A percentile compares a stretch with the other conserved stretches of the same genome.
phyloP scores from a whole-genome alignment of 345 rosid species.

The Eucalyptus grandis region DNA sequence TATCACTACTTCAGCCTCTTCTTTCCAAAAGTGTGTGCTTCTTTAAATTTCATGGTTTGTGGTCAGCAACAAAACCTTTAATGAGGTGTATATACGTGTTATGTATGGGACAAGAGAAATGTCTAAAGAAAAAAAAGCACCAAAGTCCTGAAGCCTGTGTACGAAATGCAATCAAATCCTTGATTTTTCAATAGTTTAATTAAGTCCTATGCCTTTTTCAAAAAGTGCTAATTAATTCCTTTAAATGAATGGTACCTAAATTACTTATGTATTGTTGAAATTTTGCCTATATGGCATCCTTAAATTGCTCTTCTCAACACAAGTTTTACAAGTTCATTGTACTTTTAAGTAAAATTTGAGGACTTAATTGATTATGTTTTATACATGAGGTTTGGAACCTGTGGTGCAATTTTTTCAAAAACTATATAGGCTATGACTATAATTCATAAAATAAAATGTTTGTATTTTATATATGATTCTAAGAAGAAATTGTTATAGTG shows the following conservation, averaged over 20 bases:
- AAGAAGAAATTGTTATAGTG: background rate
- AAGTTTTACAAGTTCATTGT: background rate
- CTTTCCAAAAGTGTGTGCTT: too few relatives aligned
- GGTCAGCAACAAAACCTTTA: background rate
- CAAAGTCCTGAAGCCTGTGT: background rate
- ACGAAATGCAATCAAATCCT: background rate
- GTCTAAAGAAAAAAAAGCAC: background rate
- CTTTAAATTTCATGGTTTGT: background rate
- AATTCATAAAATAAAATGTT: background rate
- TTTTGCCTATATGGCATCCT: background rate
- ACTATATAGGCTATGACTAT: background rate
- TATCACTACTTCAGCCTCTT: too few relatives aligned
- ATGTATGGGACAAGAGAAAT: background rate
- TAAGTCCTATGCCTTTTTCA: background rate
- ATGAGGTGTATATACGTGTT: background rate
- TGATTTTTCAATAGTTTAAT: background rate
- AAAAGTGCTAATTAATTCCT: background rate
- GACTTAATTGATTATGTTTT: background rate
- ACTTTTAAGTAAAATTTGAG: background rate
- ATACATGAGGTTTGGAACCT: background rate
- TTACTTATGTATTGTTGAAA: background rate
- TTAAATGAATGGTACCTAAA: background rate
- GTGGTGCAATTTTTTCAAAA: background rate
- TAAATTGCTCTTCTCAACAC: background rate
- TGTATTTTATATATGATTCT: background rate